Percentiles rank a stretch among this genome's conserved stretches.
These are phyloP conservation scores for Xylaria acuta DNA, from an alignment of 495 filamentous ascomycete species.

Conservation along the genomic window DNA sequence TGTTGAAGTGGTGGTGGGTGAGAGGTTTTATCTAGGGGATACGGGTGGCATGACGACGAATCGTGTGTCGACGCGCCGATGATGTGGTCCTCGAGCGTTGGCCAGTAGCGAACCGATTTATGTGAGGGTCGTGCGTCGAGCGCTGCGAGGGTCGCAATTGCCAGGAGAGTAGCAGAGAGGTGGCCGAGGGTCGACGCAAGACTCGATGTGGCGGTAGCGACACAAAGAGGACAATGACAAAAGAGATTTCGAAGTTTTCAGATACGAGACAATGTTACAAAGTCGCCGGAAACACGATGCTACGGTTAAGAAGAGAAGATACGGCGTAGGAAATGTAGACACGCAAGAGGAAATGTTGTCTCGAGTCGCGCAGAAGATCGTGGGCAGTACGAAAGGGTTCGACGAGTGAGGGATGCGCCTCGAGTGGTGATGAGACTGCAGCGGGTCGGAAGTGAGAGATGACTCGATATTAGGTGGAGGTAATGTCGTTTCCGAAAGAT, in stretches of 20 bases:
- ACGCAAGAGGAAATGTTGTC: conserved; percentile 34
- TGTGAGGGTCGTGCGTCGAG: conserved; percentile 28
- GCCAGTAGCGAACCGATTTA: conserved; percentile 22
- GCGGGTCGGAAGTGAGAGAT: conserved; percentile 31
- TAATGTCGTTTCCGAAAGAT: conserved; percentile 32
- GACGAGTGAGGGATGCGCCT: conserved; percentile 39
- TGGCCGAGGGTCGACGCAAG: conserved; percentile 26
- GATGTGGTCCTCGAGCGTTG: conserved; percentile 28
- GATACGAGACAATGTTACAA: conserved; percentile 23
- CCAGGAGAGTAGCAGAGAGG: conserved; percentile 27
- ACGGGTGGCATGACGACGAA: conserved; percentile 66
- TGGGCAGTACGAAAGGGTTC: conserved; percentile 17
- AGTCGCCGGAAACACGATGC: conserved; percentile 25
- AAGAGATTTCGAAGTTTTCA: conserved; percentile 33
- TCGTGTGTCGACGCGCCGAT: conserved; percentile 47
- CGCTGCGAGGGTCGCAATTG: conserved; percentile 24
- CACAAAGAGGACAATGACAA: conserved; percentile 41
- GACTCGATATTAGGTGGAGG: conserved; percentile 38
- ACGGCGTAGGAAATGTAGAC: conserved; percentile 10
- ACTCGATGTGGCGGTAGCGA: conserved; percentile 28
- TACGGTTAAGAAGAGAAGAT: conserved; percentile 16
- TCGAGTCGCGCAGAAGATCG: conserved; percentile 31
- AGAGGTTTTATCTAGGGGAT: conserved; percentile 53
- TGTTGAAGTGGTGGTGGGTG: conserved; percentile 47
- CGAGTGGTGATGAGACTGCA: conserved; percentile 34